These are phyloP conservation scores for Takakia lepidozioides DNA, from an alignment of 225 moss, liverwort and hornwort genomes.

Conservation along the genomic window DNA sequence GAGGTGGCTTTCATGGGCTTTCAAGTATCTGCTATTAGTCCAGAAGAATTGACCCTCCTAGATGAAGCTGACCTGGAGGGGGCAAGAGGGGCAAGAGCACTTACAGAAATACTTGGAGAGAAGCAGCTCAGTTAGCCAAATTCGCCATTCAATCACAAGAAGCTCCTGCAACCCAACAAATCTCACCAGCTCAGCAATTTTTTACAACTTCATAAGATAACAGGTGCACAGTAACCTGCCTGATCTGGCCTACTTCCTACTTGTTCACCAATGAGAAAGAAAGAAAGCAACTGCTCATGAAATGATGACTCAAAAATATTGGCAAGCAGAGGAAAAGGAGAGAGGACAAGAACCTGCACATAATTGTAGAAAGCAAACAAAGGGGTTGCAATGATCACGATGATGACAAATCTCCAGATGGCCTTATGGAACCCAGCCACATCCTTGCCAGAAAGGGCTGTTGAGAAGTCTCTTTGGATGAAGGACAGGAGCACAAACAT, in stretches of 20 bases:
- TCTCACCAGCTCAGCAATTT: too few relatives aligned
- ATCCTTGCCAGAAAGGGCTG: constrained; percentile 85
- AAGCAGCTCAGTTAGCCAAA: constrained; percentile 80
- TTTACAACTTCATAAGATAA: not conserved
- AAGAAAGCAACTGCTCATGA: not conserved
- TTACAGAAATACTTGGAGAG: constrained; percentile 89
- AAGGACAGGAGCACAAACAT: constrained; percentile 93
- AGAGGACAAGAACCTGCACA: constrained; percentile 51
- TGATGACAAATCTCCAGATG: constrained; percentile 73
- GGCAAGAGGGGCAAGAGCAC: constrained; percentile 6
- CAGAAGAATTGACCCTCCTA: too few relatives aligned
- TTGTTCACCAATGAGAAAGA: not conserved
- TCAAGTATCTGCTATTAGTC: too few relatives aligned
- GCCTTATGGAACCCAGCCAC: constrained; percentile 73
- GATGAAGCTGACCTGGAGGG: too few relatives aligned
- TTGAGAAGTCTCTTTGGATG: constrained; percentile 86
- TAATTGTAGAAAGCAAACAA: constrained; percentile 74
- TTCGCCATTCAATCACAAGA: constrained; percentile 82
- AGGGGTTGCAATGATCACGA: constrained; percentile 74
- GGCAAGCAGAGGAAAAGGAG: too few relatives aligned
- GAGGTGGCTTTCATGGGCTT: too few relatives aligned
- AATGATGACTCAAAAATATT: too few relatives aligned
- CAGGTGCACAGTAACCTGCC: not conserved
- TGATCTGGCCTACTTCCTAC: not conserved
- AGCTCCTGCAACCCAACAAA: constrained; percentile 50